These are phyloP conservation scores for Tubosaeta brunneosetosa DNA, from an alignment of 768 basidiomycete genomes.

Conservation along the genomic window DNA sequence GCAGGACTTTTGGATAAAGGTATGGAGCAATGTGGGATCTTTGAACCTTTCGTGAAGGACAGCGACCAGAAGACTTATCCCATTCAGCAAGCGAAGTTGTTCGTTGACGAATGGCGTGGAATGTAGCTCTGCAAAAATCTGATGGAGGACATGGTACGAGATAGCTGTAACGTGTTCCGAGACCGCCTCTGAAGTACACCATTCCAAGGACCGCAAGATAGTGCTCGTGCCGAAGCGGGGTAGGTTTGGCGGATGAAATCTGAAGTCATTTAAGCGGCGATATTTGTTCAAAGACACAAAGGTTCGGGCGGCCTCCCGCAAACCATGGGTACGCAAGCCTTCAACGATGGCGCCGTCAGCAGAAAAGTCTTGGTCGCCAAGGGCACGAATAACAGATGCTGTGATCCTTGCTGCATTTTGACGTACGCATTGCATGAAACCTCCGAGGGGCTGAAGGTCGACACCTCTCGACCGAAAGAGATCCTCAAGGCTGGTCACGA, in stretches of 20 bases:
- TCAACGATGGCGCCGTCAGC: constrained; percentile 44
- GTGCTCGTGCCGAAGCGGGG: constrained; percentile 50
- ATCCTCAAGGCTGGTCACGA: constrained; percentile 31
- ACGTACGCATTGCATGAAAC: constrained; percentile 34
- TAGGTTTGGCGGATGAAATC: constrained; percentile 59
- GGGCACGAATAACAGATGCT: constrained; percentile 52
- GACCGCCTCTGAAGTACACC: constrained; percentile 47
- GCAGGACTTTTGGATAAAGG: constrained; percentile 62
- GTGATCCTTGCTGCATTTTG: constrained; percentile 54
- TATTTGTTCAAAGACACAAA: constrained; percentile 53
- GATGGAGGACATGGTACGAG: constrained; percentile 74
- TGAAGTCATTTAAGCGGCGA: constrained; percentile 44
- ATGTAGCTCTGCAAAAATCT: constrained; percentile 64
- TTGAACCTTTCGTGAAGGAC: constrained; percentile 51
- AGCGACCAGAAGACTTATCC: constrained; percentile 70
- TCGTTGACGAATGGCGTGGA: constrained; percentile 75
- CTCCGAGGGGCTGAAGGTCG: constrained; percentile 24
- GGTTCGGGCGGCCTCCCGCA: constrained; percentile 35
- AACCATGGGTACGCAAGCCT: constrained; percentile 37
- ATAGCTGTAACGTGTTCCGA: constrained; percentile 48
- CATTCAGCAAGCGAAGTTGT: constrained; percentile 69
- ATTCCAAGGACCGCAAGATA: constrained; percentile 53
- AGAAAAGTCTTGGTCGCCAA: constrained; percentile 65
- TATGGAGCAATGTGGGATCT: constrained; percentile 57
- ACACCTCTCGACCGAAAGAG: constrained; percentile 34